These are phyloP conservation scores for Colletotrichum magnum DNA, from an alignment of 2,329 filamentous ascomycete genomes.

Conservation along the genomic window DNA sequence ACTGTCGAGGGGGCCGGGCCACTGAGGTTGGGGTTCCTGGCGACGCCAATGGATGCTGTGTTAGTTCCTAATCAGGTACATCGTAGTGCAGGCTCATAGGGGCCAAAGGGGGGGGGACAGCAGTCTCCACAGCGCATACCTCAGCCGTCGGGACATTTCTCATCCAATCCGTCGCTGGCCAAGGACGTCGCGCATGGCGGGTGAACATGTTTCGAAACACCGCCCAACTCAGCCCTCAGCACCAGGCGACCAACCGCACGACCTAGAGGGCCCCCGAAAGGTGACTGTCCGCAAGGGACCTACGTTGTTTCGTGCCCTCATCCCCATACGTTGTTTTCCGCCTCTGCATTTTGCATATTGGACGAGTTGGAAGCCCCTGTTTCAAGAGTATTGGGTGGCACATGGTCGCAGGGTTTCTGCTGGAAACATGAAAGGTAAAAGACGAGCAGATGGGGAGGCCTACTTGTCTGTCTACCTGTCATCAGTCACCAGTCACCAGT, in stretches of 20 bases:
- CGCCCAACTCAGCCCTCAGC: conserved; percentile 30
- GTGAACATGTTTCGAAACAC: conserved; percentile 39
- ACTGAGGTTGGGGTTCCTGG: no score
- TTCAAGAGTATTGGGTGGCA: conserved; percentile 35
- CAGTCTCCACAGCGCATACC: not conserved
- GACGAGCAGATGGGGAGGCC: no score
- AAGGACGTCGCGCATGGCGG: conserved; percentile 13
- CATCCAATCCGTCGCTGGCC: conserved; percentile 29
- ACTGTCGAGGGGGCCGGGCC: no score
- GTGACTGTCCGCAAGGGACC: not conserved
- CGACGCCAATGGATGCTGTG: no score
- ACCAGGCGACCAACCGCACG: conserved; percentile 27
- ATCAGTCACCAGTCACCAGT: no score
- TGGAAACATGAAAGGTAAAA: not conserved
- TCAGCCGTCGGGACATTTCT: conserved; percentile 23
- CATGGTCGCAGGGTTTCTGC: conserved; percentile 1
- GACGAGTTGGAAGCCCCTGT: conserved; percentile 28
- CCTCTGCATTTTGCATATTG: conserved; percentile 3
- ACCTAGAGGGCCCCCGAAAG: conserved; percentile 10
- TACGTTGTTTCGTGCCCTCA: no score
- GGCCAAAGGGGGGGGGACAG: not conserved
- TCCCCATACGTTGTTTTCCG: no score
- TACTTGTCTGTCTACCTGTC: not conserved
- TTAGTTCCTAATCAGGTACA: no score
- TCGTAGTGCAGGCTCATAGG: not conserved